Evolutionary conservation across 306 rosid genomes (phyloP), one percentile per base, ranked within the genome.

Genomic region (Vigna angularis): DNA sequence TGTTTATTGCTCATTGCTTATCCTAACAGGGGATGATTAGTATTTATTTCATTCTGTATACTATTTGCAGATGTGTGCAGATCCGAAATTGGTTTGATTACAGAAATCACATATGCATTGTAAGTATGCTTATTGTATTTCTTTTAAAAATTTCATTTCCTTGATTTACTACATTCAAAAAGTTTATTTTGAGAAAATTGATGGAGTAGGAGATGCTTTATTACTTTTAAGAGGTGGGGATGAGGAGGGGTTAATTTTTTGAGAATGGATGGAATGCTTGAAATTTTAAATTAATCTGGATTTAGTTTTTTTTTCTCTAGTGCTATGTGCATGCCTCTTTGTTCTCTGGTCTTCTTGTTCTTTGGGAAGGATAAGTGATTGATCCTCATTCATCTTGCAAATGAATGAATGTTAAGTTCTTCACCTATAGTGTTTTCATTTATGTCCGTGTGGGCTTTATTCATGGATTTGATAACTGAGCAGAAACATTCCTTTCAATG

Each of bases 91-190:
- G 98, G 98, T 94, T 94, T 85, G 98, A 94, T 84, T 94, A 94
- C 82, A 87, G 96, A 79, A 94, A 94, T 86, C 98, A 94, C 88
- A 88, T 94, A 73, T 94, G 98, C 81, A 94, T 94, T 83, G 98
- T 94, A 83, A 94, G 98, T 91, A 69, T 75, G 75, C 78, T 45
- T 16, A 55, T 80, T 7, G 28, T 22, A 38, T 73, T 79, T 48
- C 74, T 69, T 66, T 22, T 14, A 50, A 49, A 32, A 12, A 10
- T 42, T 30, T 36, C 62, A 6, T 49, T 53, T 49, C 34, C 40
- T 64, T 78, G 58, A 56, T 59, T 53, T 78, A 7, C 63, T 13
- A 7, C 58, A 18, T 65, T 17, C 57, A 38, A 48, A 76, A 44
- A 24, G 40, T 63, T 75, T 78, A 32, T 61, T 57, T 73, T 73